Conservation (phyloP, 768 basidiomycete species). For the Trametes sanguinea region DNA sequence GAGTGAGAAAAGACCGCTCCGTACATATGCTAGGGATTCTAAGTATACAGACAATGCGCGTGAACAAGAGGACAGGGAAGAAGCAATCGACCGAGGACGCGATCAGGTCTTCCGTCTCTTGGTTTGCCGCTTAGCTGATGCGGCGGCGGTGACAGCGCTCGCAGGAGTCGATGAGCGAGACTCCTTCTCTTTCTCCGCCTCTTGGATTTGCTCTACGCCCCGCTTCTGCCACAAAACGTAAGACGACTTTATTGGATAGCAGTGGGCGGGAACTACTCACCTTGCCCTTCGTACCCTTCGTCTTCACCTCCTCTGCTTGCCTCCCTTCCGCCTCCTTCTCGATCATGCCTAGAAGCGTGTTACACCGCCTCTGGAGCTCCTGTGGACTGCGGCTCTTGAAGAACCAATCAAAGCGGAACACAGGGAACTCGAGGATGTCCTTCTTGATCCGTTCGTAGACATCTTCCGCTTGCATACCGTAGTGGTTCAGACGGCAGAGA, state of each 20-base stretch:
- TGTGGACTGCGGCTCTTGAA: constrained; percentile 91
- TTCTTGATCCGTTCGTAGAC: constrained; percentile 95
- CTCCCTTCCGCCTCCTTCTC: constrained; percentile 82
- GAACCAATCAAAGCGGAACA: constrained; percentile 98
- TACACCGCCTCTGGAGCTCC: constrained; percentile 85
- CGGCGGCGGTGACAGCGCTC: constrained; percentile 42
- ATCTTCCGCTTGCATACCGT: constrained; percentile 86
- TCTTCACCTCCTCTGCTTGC: constrained; percentile 66
- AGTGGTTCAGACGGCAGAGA: constrained; percentile 84
- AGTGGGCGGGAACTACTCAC: constrained; percentile 37
- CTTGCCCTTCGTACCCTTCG: constrained; percentile 57
- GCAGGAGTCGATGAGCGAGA: constrained; percentile 66
- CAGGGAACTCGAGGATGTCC: constrained; percentile 95
- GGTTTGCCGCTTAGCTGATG: constrained; percentile 55
- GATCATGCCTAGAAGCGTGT: constrained; percentile 86
- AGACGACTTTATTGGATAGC: neutral
- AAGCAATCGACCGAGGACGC: neutral
- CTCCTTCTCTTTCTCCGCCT: constrained; percentile 45
- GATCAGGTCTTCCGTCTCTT: constrained; percentile 43
- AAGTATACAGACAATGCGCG: constrained; percentile 10
- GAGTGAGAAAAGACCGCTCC: neutral
- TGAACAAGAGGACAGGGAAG: neutral
- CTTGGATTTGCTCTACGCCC: constrained; percentile 66
- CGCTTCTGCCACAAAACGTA: constrained; percentile 55
- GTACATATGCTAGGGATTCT: constrained; percentile 14